Evolutionary conservation across 768 basidiomycete genomes (phyloP).

Genomic region (Pisolithus orientalis): DNA sequence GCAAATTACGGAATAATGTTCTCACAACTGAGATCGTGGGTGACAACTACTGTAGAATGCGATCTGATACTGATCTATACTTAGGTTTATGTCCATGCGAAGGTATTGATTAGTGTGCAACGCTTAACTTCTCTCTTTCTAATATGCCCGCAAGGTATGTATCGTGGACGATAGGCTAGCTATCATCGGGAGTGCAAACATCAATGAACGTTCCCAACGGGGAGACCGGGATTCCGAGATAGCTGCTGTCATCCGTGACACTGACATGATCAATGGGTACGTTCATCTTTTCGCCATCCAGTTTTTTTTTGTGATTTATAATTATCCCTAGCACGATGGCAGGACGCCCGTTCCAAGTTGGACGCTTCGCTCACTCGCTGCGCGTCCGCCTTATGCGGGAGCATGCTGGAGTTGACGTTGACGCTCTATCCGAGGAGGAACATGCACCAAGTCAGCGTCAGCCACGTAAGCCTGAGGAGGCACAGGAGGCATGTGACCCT

Average conservation of each 20-base stretch:
- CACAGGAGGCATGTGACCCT: constrained; percentile 67
- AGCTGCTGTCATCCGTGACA: constrained; percentile 89
- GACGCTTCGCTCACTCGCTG: constrained; percentile 92
- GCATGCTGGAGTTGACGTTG: constrained; percentile 93
- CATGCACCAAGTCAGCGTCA: constrained; percentile 49
- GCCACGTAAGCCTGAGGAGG: constrained; percentile 42
- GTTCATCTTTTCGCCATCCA: constrained; percentile 13
- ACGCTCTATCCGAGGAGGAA: constrained; percentile 75
- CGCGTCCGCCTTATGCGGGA: constrained; percentile 94
- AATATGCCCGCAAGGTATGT: constrained; percentile 33
- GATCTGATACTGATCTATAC: constrained; percentile 9
- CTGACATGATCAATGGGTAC: constrained; percentile 92
- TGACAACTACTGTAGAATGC: background rate
- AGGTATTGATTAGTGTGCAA: constrained; percentile 33
- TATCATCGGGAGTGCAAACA: constrained; percentile 94
- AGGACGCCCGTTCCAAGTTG: constrained; percentile 90
- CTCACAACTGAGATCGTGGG: constrained; percentile 83
- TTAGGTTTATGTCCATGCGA: constrained; percentile 86
- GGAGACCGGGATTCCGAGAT: constrained; percentile 97
- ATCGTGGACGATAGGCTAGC: constrained; percentile 93
- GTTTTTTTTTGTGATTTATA: background rate
- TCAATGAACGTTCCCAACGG: constrained; percentile 93
- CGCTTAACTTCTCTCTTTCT: background rate
- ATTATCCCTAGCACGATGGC: constrained; percentile 70
- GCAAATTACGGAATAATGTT: constrained; percentile 74